Evolutionary conservation across 2,329 filamentous ascomycete species (phyloP), one percentile per base, ranked within the genome.

Genomic region (Penicillium brasilianum): DNA sequence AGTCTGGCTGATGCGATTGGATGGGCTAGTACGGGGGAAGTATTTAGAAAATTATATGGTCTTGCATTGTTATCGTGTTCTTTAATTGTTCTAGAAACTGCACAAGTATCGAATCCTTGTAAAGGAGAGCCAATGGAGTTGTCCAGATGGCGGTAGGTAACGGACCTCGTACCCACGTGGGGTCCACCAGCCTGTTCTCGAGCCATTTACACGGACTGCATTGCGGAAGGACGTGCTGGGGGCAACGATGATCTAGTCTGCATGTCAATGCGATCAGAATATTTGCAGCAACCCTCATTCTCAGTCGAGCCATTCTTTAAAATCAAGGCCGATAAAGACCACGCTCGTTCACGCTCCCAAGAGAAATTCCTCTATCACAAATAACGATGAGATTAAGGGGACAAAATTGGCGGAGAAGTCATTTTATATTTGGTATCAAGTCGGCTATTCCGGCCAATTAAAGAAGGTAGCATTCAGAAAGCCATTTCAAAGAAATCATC

Each of bases 341-440:
- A 28, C n/a, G 2, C 44, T 48, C 25, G 22, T 4, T 48, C 32
- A 44, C 7, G 28, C 41, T 30, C 41, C 58, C 25, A 28, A 28
- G 6, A 37, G 34, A 18, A 34, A 25, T 3, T 2, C 13, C 28
- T 39, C 50, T 22, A 28, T 18, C 39, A 39, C 30, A 32, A 50
- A 9, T 16, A 32, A 34, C 10, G 14, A n/a, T n/a, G 16, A 53
- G 4, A 34, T 13, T 2, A 9, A 34, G 30, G 9, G 11, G 4
- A 32, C n/a, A 22, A 46, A 9, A 8, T 20, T 50, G 30, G 46
- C 34, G 54, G 52, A 55, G 46, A 59, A 64, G 53, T 63, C 66
- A 64, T 60, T 50, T 66, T 53, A 61, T 59, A 68, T 66, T 55
- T 68, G 64, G 66, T 66, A 68, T 68, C 61, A 67, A 63, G 36